phyloP scores from a whole-genome alignment of 2,329 filamentous ascomycete genomes.

The Diaporthe sp. region DNA sequence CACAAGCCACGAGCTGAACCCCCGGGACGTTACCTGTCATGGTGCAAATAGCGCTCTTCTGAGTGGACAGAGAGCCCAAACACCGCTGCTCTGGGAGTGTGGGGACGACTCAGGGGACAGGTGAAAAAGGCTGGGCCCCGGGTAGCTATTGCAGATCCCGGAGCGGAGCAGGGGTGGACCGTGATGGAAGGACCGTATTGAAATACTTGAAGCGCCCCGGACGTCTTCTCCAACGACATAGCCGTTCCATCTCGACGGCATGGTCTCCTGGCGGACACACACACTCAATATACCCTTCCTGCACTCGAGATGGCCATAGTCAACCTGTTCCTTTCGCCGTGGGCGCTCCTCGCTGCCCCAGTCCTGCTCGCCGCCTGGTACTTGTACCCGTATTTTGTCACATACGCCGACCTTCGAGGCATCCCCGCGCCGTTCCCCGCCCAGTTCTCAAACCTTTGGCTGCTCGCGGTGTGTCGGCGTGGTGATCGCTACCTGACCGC shows the following conservation, averaged over 20 bases:
- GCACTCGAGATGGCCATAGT: conserved; percentile 50
- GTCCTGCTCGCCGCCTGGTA: conserved; percentile 67
- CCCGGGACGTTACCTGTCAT: no score
- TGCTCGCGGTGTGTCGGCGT: conserved; percentile 75
- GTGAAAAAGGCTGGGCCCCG: background rate
- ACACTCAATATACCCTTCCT: background rate
- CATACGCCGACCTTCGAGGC: conserved; percentile 62
- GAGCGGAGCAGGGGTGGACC: conserved; percentile 12
- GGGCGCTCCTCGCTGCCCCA: conserved; percentile 61
- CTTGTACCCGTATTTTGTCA: conserved; percentile 72
- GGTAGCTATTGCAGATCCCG: conserved; percentile 16
- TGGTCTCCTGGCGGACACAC: background rate
- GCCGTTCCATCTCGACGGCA: background rate
- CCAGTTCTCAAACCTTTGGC: conserved; percentile 84
- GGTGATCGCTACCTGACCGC: conserved; percentile 76
- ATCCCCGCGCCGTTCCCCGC: conserved; percentile 76
- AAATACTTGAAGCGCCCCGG: conserved; percentile 1
- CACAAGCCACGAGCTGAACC: background rate
- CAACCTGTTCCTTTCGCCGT: conserved; percentile 58
- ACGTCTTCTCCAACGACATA: background rate
- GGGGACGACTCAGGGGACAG: conserved; percentile 18
- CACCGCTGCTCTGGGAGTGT: conserved; percentile 5
- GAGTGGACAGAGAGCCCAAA: background rate
- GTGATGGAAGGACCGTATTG: background rate
- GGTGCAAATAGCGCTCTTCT: background rate